These are phyloP conservation scores for Microcyclosporella mali DNA, from an alignment of 2,329 filamentous ascomycete species.

Conservation along the genomic window DNA sequence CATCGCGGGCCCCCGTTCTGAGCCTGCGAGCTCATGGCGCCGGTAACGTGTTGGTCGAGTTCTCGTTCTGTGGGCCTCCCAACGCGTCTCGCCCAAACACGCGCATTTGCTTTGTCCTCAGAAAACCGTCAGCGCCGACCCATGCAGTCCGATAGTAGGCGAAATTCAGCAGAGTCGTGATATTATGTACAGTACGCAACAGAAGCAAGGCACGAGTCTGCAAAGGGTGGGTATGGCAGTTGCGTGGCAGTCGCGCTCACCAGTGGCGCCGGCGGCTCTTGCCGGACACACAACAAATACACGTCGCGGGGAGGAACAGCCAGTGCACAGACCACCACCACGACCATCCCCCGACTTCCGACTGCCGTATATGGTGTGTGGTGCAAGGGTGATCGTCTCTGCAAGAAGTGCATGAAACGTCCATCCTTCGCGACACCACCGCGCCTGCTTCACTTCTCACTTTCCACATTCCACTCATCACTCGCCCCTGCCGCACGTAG, in stretches of 20 bases:
- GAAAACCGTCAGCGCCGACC: slow-evolving; percentile 4
- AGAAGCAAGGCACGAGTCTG: no score
- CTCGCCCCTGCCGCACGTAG: background rate
- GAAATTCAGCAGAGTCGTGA: background rate
- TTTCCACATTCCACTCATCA: background rate
- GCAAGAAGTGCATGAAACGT: no score
- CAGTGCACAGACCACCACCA: no score
- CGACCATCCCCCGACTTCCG: background rate
- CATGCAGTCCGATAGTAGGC: background rate
- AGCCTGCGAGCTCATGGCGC: slow-evolving; percentile 49
- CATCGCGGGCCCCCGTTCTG: slow-evolving; percentile 61
- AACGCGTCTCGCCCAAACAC: slow-evolving; percentile 13
- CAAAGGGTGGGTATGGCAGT: no score
- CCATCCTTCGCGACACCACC: background rate
- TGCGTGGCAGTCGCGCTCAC: no score
- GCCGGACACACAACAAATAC: no score
- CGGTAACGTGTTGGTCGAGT: slow-evolving; percentile 2
- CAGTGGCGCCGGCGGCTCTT: no score
- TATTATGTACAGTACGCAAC: slow-evolving; percentile 11
- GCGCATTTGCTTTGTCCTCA: slow-evolving; percentile 8
- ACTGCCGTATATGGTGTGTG: no score
- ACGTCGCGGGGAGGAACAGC: no score
- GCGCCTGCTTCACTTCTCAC: background rate
- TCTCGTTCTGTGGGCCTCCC: slow-evolving; percentile 16
- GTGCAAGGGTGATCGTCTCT: no score